These are phyloP conservation scores for Solioccasus polychromus DNA, from an alignment of 768 basidiomycete species.

Conservation along the genomic window DNA sequence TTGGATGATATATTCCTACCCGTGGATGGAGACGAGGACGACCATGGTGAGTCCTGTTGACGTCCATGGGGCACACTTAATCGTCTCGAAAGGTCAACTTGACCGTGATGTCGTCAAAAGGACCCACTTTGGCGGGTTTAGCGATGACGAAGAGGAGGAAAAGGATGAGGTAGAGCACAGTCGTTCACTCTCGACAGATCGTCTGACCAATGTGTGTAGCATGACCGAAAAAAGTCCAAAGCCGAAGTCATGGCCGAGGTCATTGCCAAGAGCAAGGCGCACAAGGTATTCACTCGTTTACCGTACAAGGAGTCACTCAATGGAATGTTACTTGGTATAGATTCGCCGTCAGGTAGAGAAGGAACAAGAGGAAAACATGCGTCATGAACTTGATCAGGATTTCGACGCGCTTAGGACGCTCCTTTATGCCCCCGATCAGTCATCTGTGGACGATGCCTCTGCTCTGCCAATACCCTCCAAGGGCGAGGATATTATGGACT, in stretches of 20 bases:
- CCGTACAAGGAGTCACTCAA: background rate
- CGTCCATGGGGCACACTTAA: background rate
- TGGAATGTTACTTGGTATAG: constrained; percentile 38
- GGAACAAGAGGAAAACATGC: constrained; percentile 80
- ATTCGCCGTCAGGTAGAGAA: constrained; percentile 83
- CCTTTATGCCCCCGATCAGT: constrained; percentile 57
- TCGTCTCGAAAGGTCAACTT: constrained; percentile 53
- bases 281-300: constrained; percentile 62
- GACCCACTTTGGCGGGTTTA: constrained; percentile 86
- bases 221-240: constrained; percentile 83
- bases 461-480: background rate
- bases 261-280: constrained; percentile 93
- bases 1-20: constrained; percentile 64
- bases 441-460: constrained; percentile 36
- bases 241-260: constrained; percentile 98
- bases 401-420: constrained; percentile 78
- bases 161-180: constrained; percentile 44
- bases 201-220: constrained; percentile 41
- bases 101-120: constrained; percentile 62
- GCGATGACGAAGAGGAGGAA: constrained; percentile 57
- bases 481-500: constrained; percentile 51
- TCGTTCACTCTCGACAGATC: background rate
- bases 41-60: constrained; percentile 34
- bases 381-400: constrained; percentile 85
- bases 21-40: constrained; percentile 55